A percentile compares a stretch with the other conserved stretches of the same genome.
Evolutionary conservation across 2,329 filamentous ascomycete species (phyloP).

Genomic region (Hymenoscyphus scutula): DNA sequence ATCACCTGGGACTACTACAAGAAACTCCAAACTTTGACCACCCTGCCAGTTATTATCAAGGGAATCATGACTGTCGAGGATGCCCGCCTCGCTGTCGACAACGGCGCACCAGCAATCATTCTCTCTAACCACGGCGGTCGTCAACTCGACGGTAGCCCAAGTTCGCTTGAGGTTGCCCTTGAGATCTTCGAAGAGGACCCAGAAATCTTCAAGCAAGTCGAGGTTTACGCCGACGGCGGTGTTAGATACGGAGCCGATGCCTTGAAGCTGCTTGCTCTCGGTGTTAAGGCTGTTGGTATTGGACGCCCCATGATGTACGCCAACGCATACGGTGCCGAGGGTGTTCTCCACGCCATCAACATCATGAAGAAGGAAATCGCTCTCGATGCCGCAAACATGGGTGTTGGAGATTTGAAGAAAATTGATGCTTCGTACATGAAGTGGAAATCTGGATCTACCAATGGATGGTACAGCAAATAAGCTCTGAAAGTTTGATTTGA

Average conservation of each 20-base stretch:
- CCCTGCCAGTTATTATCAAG: conserved; percentile 31
- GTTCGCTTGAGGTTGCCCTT: conserved; percentile 56
- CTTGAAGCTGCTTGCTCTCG: conserved; percentile 58
- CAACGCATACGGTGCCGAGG: conserved; percentile 47
- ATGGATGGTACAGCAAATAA: neutral
- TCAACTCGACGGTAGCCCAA: conserved; percentile 59
- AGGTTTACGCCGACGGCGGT: conserved; percentile 61
- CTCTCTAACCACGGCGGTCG: conserved; percentile 46
- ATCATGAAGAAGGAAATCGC: conserved; percentile 44
- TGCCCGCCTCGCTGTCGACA: conserved; percentile 57
- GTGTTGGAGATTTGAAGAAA: conserved; percentile 3
- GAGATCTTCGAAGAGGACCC: conserved; percentile 46
- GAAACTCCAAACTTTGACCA: conserved; percentile 34
- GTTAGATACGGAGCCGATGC: conserved; percentile 56
- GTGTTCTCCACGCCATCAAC: conserved; percentile 46
- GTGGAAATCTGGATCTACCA: neutral
- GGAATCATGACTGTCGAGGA: conserved; percentile 56
- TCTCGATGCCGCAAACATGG: conserved; percentile 9
- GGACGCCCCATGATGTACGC: conserved; percentile 52
- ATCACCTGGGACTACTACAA: conserved; percentile 39
- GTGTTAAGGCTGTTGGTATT: conserved; percentile 60
- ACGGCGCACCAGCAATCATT: conserved; percentile 49
- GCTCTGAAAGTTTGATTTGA: neutral
- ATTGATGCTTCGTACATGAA: conserved; percentile 6
- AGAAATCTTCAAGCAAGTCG: conserved; percentile 28